Evolutionary conservation across 345 rosid species (phyloP), one percentile per base, ranked within the genome.

Genomic region (Atalantia buxifolia): DNA sequence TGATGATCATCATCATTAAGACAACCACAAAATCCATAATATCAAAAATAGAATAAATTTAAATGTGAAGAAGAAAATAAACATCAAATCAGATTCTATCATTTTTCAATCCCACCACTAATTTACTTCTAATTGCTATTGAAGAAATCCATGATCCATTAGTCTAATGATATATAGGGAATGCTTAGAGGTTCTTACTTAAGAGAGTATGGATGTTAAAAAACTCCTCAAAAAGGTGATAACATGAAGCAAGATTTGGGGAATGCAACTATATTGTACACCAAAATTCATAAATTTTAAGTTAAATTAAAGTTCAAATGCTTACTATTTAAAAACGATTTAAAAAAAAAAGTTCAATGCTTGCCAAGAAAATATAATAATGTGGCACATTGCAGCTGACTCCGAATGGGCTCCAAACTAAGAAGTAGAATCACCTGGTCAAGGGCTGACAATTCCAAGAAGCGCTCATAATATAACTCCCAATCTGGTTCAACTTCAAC

Each of bases 401-500:
- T 65, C 71, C n/a, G 48, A 75, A 64, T 27, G 55, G 48, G 62
- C 36, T 25, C 18, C 24, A 25, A 60, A 73, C 79, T 31, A 59
- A 35, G n/a, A 61, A 55, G 55, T 38, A 73, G 82, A 65, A 73
- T 85, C 86, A 91, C 99, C 99, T 92, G 95, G 66, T 95, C 96
- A 57, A 93, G 85, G 79, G 89, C 79, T 79, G 99, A 92, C 87
- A 95, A 82, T 80, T 91, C 92, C 98, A 91, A 86, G 85, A 92
- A 95, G 76, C 94, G 88, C 79, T 88, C 93, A 84, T 95, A 92
- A 84, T 88, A 95, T 80, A 95, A 76, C 76, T 95, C 99, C 98
- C 99, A 95, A 80, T 93, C 93, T 84, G 98, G 98, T 83, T 92
- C 97, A 83, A 95, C 89, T 75, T 93, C 95, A 81, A 93, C 97